These are phyloP conservation scores for Xylaria grammica DNA, from an alignment of 495 filamentous ascomycete genomes.

Conservation along the genomic window DNA sequence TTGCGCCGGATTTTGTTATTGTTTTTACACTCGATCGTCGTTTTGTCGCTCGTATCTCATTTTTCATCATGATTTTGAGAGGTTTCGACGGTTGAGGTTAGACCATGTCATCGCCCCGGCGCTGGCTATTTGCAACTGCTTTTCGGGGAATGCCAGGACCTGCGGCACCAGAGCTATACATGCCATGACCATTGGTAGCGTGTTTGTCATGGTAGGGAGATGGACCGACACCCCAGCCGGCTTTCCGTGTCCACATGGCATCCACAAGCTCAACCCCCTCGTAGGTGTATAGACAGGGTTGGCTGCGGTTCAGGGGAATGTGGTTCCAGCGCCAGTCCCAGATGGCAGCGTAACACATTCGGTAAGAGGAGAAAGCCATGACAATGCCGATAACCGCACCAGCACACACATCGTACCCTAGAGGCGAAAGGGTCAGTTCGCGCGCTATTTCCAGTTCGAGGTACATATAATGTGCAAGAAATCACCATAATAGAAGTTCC, in stretches of 20 bases:
- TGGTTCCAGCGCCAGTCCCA: slow-evolving; percentile 66
- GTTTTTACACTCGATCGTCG: neutral
- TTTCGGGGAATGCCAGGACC: slow-evolving; percentile 26
- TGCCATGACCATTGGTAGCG: slow-evolving; percentile 9
- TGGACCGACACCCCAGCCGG: slow-evolving; percentile 48
- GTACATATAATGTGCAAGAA: neutral
- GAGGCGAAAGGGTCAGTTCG: neutral
- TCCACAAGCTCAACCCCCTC: slow-evolving; percentile 42
- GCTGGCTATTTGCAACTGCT: slow-evolving; percentile 26
- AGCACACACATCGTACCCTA: slow-evolving; percentile 59
- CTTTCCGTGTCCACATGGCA: slow-evolving; percentile 50
- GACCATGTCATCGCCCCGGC: slow-evolving; percentile 36
- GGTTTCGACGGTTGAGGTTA: slow-evolving; percentile 4
- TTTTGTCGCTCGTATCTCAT: neutral
- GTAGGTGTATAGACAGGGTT: slow-evolving; percentile 36
- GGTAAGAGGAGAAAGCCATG: slow-evolving; percentile 62
- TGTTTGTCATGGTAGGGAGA: slow-evolving; percentile 9
- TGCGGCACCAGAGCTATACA: slow-evolving; percentile 1
- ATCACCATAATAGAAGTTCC: neutral
- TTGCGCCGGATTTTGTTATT: neutral
- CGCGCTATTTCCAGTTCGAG: neutral
- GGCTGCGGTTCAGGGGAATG: slow-evolving; percentile 50
- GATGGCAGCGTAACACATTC: slow-evolving; percentile 62
- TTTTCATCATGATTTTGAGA: neutral
- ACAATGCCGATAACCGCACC: slow-evolving; percentile 62